Percentiles rank a stretch among this genome's conserved stretches.
phyloP scores from a whole-genome alignment of 1,139 yeast genomes.

The Trichomonascaceae sp. region DNA sequence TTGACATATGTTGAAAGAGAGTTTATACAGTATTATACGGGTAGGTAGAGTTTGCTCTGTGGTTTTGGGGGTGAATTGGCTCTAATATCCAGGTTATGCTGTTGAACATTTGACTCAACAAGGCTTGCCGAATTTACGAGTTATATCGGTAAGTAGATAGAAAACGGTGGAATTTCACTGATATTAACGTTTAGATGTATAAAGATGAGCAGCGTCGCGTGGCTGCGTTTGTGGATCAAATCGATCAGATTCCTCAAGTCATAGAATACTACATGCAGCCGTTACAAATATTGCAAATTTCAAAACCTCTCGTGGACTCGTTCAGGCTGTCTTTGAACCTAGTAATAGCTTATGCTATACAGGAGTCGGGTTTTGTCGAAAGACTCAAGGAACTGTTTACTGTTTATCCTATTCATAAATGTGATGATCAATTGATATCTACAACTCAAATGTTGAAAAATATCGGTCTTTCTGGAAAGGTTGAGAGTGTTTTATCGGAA shows the following conservation, averaged over 20 bases:
- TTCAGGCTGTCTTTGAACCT: not conserved
- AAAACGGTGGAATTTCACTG: not conserved
- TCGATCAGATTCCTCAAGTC: not conserved
- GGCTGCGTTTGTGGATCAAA: not conserved
- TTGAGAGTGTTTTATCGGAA: not conserved
- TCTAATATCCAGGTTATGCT: not conserved
- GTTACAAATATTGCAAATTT: not conserved
- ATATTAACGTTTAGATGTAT: not conserved
- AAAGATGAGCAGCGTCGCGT: not conserved
- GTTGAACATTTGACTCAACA: not conserved
- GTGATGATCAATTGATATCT: not conserved
- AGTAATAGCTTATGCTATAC: not conserved
- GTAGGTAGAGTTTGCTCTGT: not conserved
- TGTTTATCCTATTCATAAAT: not conserved
- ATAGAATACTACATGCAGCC: not conserved
- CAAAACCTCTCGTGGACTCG: not conserved
- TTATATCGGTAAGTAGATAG: not conserved
- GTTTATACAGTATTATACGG: not conserved
- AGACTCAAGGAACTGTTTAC: not conserved
- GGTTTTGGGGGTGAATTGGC: not conserved
- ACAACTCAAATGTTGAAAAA: not conserved
- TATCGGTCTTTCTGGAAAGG: constrained; percentile 1
- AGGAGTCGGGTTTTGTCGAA: not conserved
- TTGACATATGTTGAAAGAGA: not conserved
- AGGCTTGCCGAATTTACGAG: not conserved